Evolutionary conservation across 2,329 filamentous ascomycete species (phyloP), one percentile per base, ranked within the genome.

Genomic region (Parascedosporium putredinis): DNA sequence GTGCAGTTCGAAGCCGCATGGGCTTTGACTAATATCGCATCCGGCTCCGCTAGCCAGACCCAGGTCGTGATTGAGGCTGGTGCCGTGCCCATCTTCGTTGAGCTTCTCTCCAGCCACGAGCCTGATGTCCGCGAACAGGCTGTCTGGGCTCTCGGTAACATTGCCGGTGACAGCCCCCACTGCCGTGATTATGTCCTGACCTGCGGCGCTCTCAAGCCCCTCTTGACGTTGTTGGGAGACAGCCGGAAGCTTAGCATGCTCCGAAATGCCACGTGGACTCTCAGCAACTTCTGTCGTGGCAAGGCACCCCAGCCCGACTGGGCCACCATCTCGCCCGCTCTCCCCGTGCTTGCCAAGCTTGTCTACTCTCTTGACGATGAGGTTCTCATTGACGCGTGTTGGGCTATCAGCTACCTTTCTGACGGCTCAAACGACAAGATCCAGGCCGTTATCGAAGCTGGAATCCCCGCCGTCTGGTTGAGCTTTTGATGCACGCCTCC

Each of bases 231-330:
- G 42, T 82, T 98, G 51, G 91, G 91, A 50, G 93, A 98, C 68
- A 96, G 93, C 74, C 89, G 93, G 63, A 98, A 98, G 78, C 76
- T 98, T 52, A 97, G 90, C 78, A 98, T 98, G 93, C 83, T 98
- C 48, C 81, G 93, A 59, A 98, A 98, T 66, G 93, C 93, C 31
- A 98, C 93, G 22, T 98, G 93, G 93, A 98, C 93, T 42, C 75
- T 98, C 51, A 97, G 93, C 79, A 98, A 98, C 77, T 98, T 98
- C 74, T 98, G 93, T 75, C 88, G 93, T 76, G 93, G 93, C 71
- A 98, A 98, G 81, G 96, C 91, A 7, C 93, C 93, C 47, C 93
- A 98, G 73, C 93, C 93, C 44, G 93, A 98, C 66, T 98, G 93
- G 93, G 81, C 83, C 64, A 96, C 88, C 33, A 98, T 98, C 65